phyloP scores from a whole-genome alignment of 345 rosid genomes.

The Lepidium sativum region DNA sequence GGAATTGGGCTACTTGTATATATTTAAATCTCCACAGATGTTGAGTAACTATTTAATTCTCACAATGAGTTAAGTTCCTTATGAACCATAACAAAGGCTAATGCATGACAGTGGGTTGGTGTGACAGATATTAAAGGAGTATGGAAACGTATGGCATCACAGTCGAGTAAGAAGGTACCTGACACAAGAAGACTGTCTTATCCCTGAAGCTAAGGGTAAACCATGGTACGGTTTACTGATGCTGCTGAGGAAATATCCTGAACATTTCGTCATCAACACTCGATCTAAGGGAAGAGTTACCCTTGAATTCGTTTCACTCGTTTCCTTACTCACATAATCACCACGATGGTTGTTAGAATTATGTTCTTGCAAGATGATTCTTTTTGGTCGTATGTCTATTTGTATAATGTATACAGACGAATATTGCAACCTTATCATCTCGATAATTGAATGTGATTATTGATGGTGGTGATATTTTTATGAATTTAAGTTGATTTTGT shows the following conservation, averaged over 20 bases:
- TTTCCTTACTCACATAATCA: slow-evolving; percentile 74
- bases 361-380: too few relatives aligned
- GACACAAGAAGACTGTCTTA: slow-evolving; percentile 65
- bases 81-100: not conserved
- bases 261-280: slow-evolving; percentile 90
- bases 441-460: too few relatives aligned
- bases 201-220: slow-evolving; percentile 72
- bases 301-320: slow-evolving; percentile 83
- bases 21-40: not conserved
- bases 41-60: not conserved
- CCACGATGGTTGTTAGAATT: too few relatives aligned
- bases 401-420: too few relatives aligned
- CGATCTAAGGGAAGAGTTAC: slow-evolving; percentile 74
- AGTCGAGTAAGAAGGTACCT: slow-evolving; percentile 79
- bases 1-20: too few relatives aligned
- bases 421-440: too few relatives aligned
- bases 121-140: slow-evolving; percentile 69
- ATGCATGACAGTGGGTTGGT: slow-evolving; percentile 4
- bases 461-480: too few relatives aligned
- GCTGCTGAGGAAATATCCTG: slow-evolving; percentile 84
- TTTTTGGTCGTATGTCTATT: too few relatives aligned
- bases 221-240: slow-evolving; percentile 91
- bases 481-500: too few relatives aligned
- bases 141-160: slow-evolving; percentile 79
- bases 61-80: not conserved